A percentile compares a stretch with the other conserved stretches of the same genome.
Evolutionary conservation across 495 filamentous ascomycete genomes (phyloP).

Genomic region (Chaetomidium leptoderma): DNA sequence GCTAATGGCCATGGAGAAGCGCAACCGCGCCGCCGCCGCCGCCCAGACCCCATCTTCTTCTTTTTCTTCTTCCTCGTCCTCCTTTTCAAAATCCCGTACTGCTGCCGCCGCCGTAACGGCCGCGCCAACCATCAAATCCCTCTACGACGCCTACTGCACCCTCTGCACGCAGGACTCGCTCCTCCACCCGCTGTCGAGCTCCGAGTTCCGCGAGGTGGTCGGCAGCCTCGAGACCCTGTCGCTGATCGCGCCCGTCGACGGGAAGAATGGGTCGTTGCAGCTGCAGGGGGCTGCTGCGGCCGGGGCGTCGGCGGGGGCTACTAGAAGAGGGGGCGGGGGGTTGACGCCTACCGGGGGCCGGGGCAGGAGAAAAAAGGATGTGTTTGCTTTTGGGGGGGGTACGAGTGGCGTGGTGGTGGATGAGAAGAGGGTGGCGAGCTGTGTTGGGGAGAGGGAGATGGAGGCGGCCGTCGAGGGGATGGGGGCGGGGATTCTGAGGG

Average conservation of each 20-base stretch:
- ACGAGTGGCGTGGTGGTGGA: constrained; percentile 44
- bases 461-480: constrained; percentile 56
- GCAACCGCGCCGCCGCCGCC: constrained; percentile 54
- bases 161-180: constrained; percentile 80
- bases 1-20: constrained; percentile 72
- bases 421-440: constrained; percentile 69
- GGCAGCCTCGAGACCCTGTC: constrained; percentile 80
- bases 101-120: constrained; percentile 19
- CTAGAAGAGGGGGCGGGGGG: constrained; percentile 45
- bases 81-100: too few species aligned
- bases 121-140: constrained; percentile 69
- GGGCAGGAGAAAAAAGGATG: constrained; percentile 28
- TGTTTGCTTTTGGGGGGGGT: constrained; percentile 35
- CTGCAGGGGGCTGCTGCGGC: constrained; percentile 7
- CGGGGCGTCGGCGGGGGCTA: too few species aligned
- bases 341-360: constrained; percentile 36
- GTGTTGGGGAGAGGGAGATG: constrained; percentile 73
- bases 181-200: constrained; percentile 77
- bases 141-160: constrained; percentile 73
- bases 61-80: constrained; percentile 19
- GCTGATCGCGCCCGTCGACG: constrained; percentile 72
- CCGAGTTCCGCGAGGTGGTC: constrained; percentile 93
- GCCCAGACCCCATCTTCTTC: constrained; percentile 16
- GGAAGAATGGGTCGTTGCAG: constrained; percentile 59
- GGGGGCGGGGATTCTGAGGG: constrained; percentile 53